phyloP scores from a whole-genome alignment of 1,139 yeast species.

The Pichia sp. region DNA sequence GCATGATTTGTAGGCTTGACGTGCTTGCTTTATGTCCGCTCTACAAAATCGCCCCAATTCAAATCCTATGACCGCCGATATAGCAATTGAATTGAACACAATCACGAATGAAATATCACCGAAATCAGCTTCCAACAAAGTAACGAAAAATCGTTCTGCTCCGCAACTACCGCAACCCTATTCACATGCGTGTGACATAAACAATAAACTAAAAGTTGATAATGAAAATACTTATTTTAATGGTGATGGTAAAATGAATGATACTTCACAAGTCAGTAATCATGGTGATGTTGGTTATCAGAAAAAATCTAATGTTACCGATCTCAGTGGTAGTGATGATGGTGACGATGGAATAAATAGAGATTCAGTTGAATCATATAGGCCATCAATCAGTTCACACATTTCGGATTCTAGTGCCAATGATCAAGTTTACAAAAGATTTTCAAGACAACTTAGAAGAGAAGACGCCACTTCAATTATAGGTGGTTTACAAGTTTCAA shows the following conservation, averaged over 20 bases:
- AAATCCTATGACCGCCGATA: not conserved
- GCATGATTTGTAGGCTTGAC: too few relatives aligned
- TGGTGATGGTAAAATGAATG: not conserved
- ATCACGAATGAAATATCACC: not conserved
- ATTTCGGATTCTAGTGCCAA: not conserved
- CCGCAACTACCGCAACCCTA: not conserved
- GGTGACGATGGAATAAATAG: not conserved
- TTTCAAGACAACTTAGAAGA: constrained; percentile 9
- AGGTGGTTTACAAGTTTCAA: constrained; percentile 16
- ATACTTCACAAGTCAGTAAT: not conserved
- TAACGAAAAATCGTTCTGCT: not conserved
- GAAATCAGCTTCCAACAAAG: not conserved
- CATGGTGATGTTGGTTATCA: not conserved
- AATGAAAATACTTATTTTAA: too few relatives aligned
- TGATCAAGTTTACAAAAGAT: not conserved
- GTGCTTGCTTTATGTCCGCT: too few relatives aligned
- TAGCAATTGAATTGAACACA: not conserved
- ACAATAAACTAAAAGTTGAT: too few relatives aligned
- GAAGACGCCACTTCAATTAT: constrained; percentile 21
- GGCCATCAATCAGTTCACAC: not conserved
- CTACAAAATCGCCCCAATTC: not conserved
- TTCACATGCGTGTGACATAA: not conserved
- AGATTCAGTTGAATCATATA: constrained; percentile 3
- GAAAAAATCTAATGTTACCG: too few relatives aligned
- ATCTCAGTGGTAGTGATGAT: not conserved